A percentile compares a stretch with the other conserved stretches of the same genome.
These are phyloP conservation scores for Sclerotinia minor DNA, from an alignment of 2,329 filamentous ascomycete genomes.

Conservation along the genomic window DNA sequence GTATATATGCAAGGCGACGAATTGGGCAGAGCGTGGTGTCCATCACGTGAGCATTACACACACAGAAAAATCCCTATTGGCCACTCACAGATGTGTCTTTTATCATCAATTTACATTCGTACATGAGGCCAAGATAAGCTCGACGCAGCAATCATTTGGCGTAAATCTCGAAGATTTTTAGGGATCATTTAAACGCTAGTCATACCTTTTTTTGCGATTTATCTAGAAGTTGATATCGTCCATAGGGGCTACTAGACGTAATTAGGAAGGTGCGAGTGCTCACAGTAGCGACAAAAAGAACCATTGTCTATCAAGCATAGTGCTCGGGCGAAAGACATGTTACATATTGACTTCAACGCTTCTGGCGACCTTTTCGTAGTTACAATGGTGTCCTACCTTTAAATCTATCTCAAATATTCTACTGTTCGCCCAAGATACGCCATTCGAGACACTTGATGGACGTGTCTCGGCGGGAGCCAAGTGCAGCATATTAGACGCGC, in stretches of 20 bases:
- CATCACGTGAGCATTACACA: background rate
- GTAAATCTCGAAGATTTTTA: background rate
- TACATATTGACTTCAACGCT: background rate
- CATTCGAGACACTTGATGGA: background rate
- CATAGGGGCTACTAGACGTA: background rate
- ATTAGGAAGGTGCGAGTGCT: background rate
- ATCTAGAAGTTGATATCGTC: too few species aligned
- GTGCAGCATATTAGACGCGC: background rate
- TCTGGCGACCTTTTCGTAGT: background rate
- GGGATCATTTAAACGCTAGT: background rate
- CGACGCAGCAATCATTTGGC: background rate
- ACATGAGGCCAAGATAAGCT: background rate
- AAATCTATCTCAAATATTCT: background rate
- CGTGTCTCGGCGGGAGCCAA: background rate
- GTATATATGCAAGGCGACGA: conserved; percentile 2
- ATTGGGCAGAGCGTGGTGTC: background rate
- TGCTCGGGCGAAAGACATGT: background rate
- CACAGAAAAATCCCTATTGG: background rate
- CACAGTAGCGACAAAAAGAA: background rate
- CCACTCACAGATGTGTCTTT: background rate
- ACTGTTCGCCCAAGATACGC: background rate
- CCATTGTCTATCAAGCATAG: background rate
- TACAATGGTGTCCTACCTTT: background rate
- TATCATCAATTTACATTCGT: conserved; percentile 7
- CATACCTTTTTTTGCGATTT: too few species aligned